Base-by-base conservation (phyloP, 1,284 basidiomycete genomes). In the Inonotus obliquus region DNA sequence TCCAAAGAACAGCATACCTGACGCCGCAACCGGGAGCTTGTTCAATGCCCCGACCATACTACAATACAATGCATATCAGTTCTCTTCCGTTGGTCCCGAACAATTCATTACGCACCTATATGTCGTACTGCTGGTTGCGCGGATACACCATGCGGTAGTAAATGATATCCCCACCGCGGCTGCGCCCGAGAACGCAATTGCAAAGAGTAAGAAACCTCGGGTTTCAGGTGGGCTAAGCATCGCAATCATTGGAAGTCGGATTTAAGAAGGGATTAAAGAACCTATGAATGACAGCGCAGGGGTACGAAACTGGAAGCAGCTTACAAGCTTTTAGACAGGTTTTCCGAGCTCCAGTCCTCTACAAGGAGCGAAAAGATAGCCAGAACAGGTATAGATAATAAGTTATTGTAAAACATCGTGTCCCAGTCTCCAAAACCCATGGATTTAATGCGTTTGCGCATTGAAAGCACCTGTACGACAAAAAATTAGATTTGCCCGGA, bases 371-470 rank as follows among this genome's bases (percentile, higher is more conserved):
- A 97, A 71, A 91, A 92, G 63, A 95, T 68, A 44, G 85, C 79
- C 47, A 99, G 80, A 39, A 98, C 86, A 47, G 97, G 95, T 68
- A 99, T 94, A 38, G 94, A 97, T 54, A 99, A 80, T 57, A 98
- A 75, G 76, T 99, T 99, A 80, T 98, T 98, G 81, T 98, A 99
- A 77, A 95, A 98, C 96, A 99, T 98, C 27, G 96, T 92, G 72
- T 99, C 97, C 96, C 95, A 98, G 73, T 99, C 96, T 65, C 95
- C 96, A 79, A 99, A 99, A 44, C 94, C 94, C n/a, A 94, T 98
- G 47, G 83, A 74, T 79, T 99, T 99, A 81, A 99, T 99, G 63
- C 91, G 84, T 75, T 97, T 98, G 65, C 97, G 87, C 97, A 99
- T 99, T 58, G 91, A 83, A 59, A 99, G 81, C 48, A 96, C 91